Percentiles rank a stretch among this genome's conserved stretches.
phyloP scores from a whole-genome alignment of 164 flowering plant genomes.

The Magnolia kwangsiensis region DNA sequence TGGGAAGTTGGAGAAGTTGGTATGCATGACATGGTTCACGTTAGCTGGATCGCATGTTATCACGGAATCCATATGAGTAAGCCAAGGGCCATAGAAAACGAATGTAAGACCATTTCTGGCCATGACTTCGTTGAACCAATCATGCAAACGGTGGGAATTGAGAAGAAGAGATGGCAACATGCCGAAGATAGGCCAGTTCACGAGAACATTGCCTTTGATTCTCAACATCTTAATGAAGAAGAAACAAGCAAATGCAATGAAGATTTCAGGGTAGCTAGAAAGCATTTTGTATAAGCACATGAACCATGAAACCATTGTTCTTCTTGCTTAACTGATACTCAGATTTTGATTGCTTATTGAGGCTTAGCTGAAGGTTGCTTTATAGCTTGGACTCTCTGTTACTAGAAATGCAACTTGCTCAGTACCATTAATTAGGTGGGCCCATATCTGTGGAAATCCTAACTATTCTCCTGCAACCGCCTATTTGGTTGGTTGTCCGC shows the following conservation, averaged over 20 bases:
- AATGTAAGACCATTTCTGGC: slow-evolving; percentile 13
- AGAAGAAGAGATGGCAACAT: slow-evolving; percentile 17
- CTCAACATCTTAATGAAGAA: neutral
- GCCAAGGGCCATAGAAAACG: slow-evolving; percentile 22
- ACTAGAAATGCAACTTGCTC: too few relatives aligned
- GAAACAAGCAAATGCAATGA: slow-evolving; percentile 7
- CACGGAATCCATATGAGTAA: slow-evolving; percentile 21
- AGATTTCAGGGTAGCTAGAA: slow-evolving; percentile 6
- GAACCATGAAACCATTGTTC: slow-evolving; percentile 24
- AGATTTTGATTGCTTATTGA: too few relatives aligned
- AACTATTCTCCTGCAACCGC: too few relatives aligned
- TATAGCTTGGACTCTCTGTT: too few relatives aligned
- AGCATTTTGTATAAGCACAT: neutral
- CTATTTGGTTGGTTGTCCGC: too few relatives aligned
- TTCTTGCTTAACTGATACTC: neutral
- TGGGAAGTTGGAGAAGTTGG: slow-evolving; percentile 2
- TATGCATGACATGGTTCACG: slow-evolving; percentile 1
- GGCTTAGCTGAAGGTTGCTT: too few relatives aligned
- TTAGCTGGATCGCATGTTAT: slow-evolving; percentile 17
- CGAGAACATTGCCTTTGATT: neutral
- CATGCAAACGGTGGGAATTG: slow-evolving; percentile 15
- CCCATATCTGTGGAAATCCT: too few relatives aligned
- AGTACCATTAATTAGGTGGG: too few relatives aligned
- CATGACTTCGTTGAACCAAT: slow-evolving; percentile 2
- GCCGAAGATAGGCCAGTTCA: slow-evolving; percentile 19